Base-by-base conservation (phyloP, 2,329 filamentous ascomycete genomes). In the Hypomyces rosellus region DNA sequence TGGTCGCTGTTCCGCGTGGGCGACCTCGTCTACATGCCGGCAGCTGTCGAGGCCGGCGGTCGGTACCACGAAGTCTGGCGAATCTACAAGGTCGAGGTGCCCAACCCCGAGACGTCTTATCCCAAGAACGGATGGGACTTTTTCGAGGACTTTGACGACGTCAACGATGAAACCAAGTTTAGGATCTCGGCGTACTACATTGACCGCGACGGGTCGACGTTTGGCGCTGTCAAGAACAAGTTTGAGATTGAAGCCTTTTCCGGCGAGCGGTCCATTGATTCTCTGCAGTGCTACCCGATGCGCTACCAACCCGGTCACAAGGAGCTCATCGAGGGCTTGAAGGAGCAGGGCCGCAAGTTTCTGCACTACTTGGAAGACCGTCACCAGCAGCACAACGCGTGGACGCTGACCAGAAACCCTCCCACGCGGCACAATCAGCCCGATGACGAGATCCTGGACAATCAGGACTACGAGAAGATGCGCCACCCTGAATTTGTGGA, bases 1-100 rank as follows among this genome's bases (percentile, higher is more conserved):
- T 72, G 70, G 68, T 66, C 60, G 1, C 61, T 74, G 1, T 74
- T 71, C 60, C 64, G 65, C 0, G 54, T 60, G 0, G 72, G 71
- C 2, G 70, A 74, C 5, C 57, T 72, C 22, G 61, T 74, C 51
- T 70, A 69, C 55, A 67, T 69, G 63, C 70, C 70, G 0, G 57
- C 64, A 0, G 60, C 62, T 0, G 63, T 63, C 2, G 68, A 69
- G 34, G 60, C 61, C 0, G 61, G 65, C 1, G 66, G 67, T 2
- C 63, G 67, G 1, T 70, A 70, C 53, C 69, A 71, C 45, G 64
- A 70, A 44, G 54, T 69, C 15, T 71, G 69, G 69, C 63, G 68
- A 2, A 57, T 71, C 45, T 71, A 70, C 56, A 61, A 62, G 22
- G 55, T 63, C 5, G 52, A 63, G 14, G 54, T 62, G 3, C 66